These are phyloP conservation scores for Saturnispora galanensis DNA, from an alignment of 805 yeast genomes.

Conservation along the genomic window DNA sequence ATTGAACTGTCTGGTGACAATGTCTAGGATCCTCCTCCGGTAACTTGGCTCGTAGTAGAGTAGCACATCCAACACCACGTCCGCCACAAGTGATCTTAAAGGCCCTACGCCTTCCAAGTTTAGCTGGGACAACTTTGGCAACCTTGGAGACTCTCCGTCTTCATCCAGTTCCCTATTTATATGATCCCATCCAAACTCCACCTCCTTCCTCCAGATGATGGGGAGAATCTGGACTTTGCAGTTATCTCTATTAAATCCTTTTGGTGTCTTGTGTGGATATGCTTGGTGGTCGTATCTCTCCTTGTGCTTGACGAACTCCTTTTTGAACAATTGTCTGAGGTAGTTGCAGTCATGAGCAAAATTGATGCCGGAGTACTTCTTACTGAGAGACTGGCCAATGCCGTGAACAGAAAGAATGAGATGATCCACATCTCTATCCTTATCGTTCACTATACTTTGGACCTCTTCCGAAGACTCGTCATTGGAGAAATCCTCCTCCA, in stretches of 20 bases:
- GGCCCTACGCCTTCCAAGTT: slow-evolving; percentile 73
- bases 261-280: slow-evolving; percentile 22
- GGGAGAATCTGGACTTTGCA: slow-evolving; percentile 79
- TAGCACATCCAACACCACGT: slow-evolving; percentile 75
- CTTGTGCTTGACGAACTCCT: slow-evolving; percentile 34
- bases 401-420: slow-evolving; percentile 89
- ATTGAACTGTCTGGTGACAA: slow-evolving; percentile 58
- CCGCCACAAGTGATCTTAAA: slow-evolving; percentile 70
- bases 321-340: slow-evolving; percentile 48
- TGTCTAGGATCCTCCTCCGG: slow-evolving; percentile 47
- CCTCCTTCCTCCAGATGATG: slow-evolving; percentile 80
- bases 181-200: slow-evolving; percentile 47
- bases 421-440: slow-evolving; percentile 36
- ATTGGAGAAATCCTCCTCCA: slow-evolving; percentile 43
- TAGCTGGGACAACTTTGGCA: slow-evolving; percentile 61
- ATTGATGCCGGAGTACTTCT: slow-evolving; percentile 68
- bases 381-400: slow-evolving; percentile 81
- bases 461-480: slow-evolving; percentile 24
- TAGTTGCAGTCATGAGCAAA: slow-evolving; percentile 77
- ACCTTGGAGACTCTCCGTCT: slow-evolving; percentile 29
- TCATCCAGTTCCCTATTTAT: slow-evolving; percentile 28
- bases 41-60: slow-evolving; percentile 68
- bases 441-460: slow-evolving; percentile 27
- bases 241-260: slow-evolving; percentile 23
- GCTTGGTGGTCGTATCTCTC: slow-evolving; percentile 30